Base-by-base conservation (phyloP, 495 filamentous ascomycete genomes). In the Aspergillus carlsbadensis region DNA sequence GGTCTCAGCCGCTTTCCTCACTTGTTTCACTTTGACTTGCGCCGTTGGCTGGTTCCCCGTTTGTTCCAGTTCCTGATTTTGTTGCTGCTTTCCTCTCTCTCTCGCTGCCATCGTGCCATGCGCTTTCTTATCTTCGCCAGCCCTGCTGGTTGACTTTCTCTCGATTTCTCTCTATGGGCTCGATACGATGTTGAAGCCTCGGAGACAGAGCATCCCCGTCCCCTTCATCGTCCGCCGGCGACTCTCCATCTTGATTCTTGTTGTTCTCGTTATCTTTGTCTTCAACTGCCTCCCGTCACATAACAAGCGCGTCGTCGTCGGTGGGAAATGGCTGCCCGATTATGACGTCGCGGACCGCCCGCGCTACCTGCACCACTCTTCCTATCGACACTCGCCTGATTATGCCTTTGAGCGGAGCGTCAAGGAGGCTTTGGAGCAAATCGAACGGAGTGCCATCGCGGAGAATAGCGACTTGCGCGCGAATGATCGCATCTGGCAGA, bases 401-500 rank as follows among this genome's bases (percentile, higher is more conserved):
- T 6, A 54, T 6, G 57, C 62, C 2, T 74, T 70, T 52, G 73
- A 75, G 56, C 52, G 40, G 17, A 57, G 52, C 7, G 33, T 73
- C 7, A 61, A 61, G 0, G 17, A 62, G 42, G 70, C 67, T 5
- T 52, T 76, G 31, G 58, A 48, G 17, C 36, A 57, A 4, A 54
- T 76, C 6, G 71, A 76, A 33, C 17, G 48, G 1, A 41, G 51
- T 13, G 59, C 58, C 24, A 34, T 61, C 7, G 20, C 43, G 59
- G 22, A 52, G 7, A 46, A 52, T 13, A 41, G 44, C 21, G 56
- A 52, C 1, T 22, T 61, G 5, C 41, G 47, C n/a, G 57, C 58
- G 0, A 37, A 63, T 5, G 54, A 69, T 14, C 66, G 57, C 2
- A 56, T 76, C 35, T 76, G 71, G 73, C 73, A 76, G 60, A 71